Base-by-base conservation (phyloP, 164 flowering plant genomes). In the Aristolochia contorta region DNA sequence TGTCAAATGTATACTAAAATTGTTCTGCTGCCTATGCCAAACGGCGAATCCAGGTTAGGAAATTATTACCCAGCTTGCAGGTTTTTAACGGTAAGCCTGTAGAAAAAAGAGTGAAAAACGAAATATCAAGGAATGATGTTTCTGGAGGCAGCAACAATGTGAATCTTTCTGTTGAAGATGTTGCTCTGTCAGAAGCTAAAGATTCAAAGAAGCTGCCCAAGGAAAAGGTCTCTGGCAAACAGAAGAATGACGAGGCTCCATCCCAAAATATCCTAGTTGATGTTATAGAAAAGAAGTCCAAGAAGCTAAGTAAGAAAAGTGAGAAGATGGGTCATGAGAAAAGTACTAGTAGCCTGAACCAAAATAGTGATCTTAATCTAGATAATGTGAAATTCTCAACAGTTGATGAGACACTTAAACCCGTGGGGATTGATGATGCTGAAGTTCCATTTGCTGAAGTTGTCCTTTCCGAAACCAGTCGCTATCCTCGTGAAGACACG, bases 391-490 rank as follows among this genome's bases (percentile, higher is more conserved):
- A 43, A 45, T 63, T 7, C 7, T 37, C 15, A 73, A 73, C 57
- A 62, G 56, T 56, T 52, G 58, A 56, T 21, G 63, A 56, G 47
- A 50, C 13, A 37, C 58, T 47, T 54, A 78, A 70, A 56, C 56
- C 70, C 0, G 78, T 79, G 61, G 70, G 64, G 48, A 76, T 91
- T 59, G 98, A 89, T 64, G 81, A 84, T 69, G 75, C 65, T 54
- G 92, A 82, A 47, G 70, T 69, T 49, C 71, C 97, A 49, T 88
- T 85, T 65, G 7, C 56, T 30, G 90, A 86, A 22, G 75, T 88
- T 45, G 58, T 86, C 65, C n/a, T 62, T 16, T 57, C 68, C 20
- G 67, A 56, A 7, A 15, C 27, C 56, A 68, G 25, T 6, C 66
- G 41, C 43, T 23, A 70, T 25, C 45, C 66, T 8, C 54, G 20